Evolutionary conservation across 2,329 filamentous ascomycete genomes (phyloP), one percentile per base, ranked within the genome.

Genomic region (Aotearoamyces nothofagi): DNA sequence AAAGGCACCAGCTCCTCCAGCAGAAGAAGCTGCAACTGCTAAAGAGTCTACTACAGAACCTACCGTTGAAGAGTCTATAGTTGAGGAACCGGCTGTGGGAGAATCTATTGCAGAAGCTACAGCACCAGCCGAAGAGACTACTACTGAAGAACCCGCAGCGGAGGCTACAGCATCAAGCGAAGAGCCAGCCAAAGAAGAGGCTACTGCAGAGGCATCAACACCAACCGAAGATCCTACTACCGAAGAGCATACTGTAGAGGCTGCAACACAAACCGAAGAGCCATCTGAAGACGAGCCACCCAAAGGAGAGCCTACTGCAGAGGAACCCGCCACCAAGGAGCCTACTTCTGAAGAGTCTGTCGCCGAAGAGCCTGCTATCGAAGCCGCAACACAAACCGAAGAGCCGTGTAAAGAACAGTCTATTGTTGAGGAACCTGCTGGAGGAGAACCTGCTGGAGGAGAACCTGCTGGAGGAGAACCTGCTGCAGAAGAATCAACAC

Each of bases 1-100:
- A 15, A 40, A 45, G 22, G 40, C 38, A 13, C 26, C 7, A n/a
- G n/a, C n/a, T 33, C 31, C 23, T 17, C 13, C 24, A 10, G 28
- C 26, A 3, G 35, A 36, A 19, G 36, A 34, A 20, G 17, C 32
- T 5, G 29, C 24, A 3, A 14, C 32, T 29, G 35, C 32, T 13
- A 24, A 34, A 15, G 26, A 32, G 1, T 9, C 29, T 6, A 16
- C 10, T 10, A 16, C 22, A 12, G 34, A 34, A 24, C 22, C 30
- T 5, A 19, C 13, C 12, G 12, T 12, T 14, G 23, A 25, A 29
- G 27, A 22, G n/a, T 5, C 17, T 20, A 13, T 15, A 7, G 9
- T 8, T 10, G 9, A 27, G 9, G 26, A 10, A 9, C 13, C 9
- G 14, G 25, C 14, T 9, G 15, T 27, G 10, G 26, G 16, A 10